Evolutionary conservation across 148 eudicot species (phyloP), one percentile per base, ranked within the genome.

Genomic region (Arctostaphylos glauca): DNA sequence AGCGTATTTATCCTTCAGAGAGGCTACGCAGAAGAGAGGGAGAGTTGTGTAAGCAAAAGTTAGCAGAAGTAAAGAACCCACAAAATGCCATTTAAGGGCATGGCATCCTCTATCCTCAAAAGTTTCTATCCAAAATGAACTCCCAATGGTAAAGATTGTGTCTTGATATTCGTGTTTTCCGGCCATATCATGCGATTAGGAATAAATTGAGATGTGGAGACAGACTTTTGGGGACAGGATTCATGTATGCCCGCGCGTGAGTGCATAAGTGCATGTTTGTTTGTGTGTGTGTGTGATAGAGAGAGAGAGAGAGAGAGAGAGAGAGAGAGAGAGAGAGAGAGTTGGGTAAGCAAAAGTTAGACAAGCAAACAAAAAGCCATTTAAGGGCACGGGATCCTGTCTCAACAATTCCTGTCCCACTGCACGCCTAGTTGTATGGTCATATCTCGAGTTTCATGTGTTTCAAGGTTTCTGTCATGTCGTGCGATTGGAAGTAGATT

Each of bases 1-100:
- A 58, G 84, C 86, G 64, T 84, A 84, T 47, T 47, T 77, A 67
- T 86, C 90, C 62, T 82, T 43, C 68, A 60, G 0, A 54, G 85
- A 88, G 44, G 88, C 90, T 88, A 49, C 18, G 6, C 6, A 48
- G n/a, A 12, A 58, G 79, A 67, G 13, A 55, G 15, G 14, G 25
- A 60, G 46, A 48, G 75, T 80, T 2, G 8, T 23, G 55, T 62
- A 62, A 79, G 9, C 73, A 62, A 43, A 66, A 79, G 53, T 48
- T 21, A 31, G 6, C 38, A 31, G 38, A 31, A 31, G 38, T 31
- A 31, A 52, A 19, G n/a, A 10, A 62, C n/a, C 3, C n/a, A 10
- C 1, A 31, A 62, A 78, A 78, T 60, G 66, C 25, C 4, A 1
- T n/a, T 60, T 60, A 2, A 58, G 23, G 23, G 23, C 23, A 58